phyloP scores from a whole-genome alignment of 1,139 yeast species.

The Pichia sp. region DNA sequence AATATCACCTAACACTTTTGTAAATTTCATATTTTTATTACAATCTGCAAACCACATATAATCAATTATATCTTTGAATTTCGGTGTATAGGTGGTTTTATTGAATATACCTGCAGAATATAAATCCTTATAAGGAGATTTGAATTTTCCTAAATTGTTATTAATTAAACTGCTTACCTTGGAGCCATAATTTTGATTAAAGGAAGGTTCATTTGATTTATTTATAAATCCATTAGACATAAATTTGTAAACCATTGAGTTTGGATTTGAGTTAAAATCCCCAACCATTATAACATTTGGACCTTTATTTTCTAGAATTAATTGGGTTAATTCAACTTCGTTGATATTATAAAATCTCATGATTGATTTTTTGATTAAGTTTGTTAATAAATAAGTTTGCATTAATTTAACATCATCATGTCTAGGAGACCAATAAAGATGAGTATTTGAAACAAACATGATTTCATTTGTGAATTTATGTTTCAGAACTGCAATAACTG shows the following conservation, averaged over 20 bases:
- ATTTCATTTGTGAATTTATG: constrained; percentile 36
- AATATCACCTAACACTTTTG: constrained; percentile 30
- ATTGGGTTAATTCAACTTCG: constrained; percentile 19
- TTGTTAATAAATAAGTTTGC: constrained; percentile 45
- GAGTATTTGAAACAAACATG: constrained; percentile 49
- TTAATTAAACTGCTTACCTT: constrained; percentile 21
- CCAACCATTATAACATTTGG: constrained; percentile 35
- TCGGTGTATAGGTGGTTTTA: constrained; percentile 46
- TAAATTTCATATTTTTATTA: constrained; percentile 27
- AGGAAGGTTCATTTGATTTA: constrained; percentile 7
- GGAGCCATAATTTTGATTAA: constrained; percentile 19
- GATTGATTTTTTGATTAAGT: constrained; percentile 18
- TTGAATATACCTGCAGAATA: constrained; percentile 28
- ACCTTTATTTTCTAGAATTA: constrained; percentile 14
- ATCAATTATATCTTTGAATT: constrained; percentile 47
- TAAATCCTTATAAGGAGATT: constrained; percentile 26
- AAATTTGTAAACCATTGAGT: constrained; percentile 43
- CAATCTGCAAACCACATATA: constrained; percentile 48
- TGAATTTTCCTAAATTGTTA: constrained; percentile 21
- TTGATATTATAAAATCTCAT: constrained; percentile 24
- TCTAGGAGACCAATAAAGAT: constrained; percentile 51
- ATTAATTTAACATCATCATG: constrained; percentile 48
- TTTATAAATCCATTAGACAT: constrained; percentile 32
- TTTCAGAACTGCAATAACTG: constrained; percentile 39
- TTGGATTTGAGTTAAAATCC: constrained; percentile 48